These are phyloP conservation scores for Leccinum barrowsii DNA, from an alignment of 768 basidiomycete species.

Conservation along the genomic window DNA sequence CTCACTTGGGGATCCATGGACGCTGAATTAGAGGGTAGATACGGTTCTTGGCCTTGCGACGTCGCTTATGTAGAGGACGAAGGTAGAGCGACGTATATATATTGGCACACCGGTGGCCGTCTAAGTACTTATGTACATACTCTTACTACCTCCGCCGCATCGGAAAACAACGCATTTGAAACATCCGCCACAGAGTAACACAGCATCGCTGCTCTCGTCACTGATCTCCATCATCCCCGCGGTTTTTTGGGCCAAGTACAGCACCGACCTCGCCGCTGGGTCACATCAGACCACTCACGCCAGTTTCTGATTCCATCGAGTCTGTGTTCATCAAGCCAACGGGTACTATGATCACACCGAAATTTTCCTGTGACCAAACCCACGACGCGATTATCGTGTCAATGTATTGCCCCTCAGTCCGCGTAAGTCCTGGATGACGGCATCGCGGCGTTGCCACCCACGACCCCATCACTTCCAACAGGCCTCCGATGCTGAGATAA, in stretches of 20 bases:
- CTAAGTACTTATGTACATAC: slow-evolving; percentile 4
- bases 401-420: slow-evolving; percentile 69
- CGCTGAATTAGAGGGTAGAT: neutral
- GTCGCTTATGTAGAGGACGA: slow-evolving; percentile 7
- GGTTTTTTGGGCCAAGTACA: neutral
- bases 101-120: neutral
- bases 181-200: neutral
- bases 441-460: slow-evolving; percentile 5
- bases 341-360: slow-evolving; percentile 71
- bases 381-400: slow-evolving; percentile 50
- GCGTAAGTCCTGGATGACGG: slow-evolving; percentile 40
- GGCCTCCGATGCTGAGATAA: slow-evolving; percentile 80
- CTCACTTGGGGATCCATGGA: slow-evolving; percentile 47
- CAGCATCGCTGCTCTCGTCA: neutral
- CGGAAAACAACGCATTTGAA: neutral
- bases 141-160: neutral
- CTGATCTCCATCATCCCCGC: slow-evolving; percentile 1
- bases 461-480: slow-evolving; percentile 31
- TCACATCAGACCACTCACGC: neutral
- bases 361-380: slow-evolving; percentile 68
- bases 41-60: neutral
- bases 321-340: neutral
- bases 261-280: neutral
- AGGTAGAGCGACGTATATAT: neutral
- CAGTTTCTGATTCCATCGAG: neutral